Conservation (phyloP, 352 stramenopile genomes). For the Phytophthora cajani region DNA sequence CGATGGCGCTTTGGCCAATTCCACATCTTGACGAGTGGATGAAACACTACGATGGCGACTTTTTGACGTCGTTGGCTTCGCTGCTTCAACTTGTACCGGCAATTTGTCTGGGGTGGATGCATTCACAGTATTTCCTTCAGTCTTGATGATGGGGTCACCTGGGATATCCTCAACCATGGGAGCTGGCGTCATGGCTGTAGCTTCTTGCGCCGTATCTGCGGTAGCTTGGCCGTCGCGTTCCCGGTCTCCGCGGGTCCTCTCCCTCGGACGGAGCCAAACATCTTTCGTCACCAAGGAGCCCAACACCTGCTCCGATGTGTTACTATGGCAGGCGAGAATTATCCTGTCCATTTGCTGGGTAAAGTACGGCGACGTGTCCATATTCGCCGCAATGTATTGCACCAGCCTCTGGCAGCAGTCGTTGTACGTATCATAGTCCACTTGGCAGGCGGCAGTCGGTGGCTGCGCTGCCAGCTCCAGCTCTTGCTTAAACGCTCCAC, state of each 20-base stretch:
- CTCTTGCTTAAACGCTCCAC: conserved; percentile 13
- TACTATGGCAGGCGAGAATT: not conserved
- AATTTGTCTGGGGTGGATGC: not conserved
- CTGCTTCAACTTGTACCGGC: not conserved
- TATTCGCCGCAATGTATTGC: not conserved
- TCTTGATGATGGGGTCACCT: conserved; percentile 1
- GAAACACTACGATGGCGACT: not conserved
- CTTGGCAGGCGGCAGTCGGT: not conserved
- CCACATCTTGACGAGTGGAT: not conserved
- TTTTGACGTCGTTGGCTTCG: not conserved
- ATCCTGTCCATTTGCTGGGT: conserved; percentile 4
- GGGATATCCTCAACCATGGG: not conserved
- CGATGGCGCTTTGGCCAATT: not conserved
- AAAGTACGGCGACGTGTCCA: conserved; percentile 3
- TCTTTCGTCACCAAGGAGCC: conserved; percentile 56
- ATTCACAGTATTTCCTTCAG: conserved; percentile 16
- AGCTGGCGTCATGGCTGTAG: not conserved
- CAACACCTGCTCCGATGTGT: conserved; percentile 16
- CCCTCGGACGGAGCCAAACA: conserved; percentile 47
- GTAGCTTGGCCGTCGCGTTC: conserved; percentile 19
- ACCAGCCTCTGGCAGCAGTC: not conserved
- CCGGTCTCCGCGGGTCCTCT: not conserved
- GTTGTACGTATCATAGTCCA: conserved; percentile 14
- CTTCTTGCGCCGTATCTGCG: not conserved
- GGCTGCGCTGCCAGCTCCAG: conserved; percentile 18